Evolutionary conservation across 1,139 yeast species (phyloP).

Genomic region (Chernovozyma sophiae-reginae): DNA sequence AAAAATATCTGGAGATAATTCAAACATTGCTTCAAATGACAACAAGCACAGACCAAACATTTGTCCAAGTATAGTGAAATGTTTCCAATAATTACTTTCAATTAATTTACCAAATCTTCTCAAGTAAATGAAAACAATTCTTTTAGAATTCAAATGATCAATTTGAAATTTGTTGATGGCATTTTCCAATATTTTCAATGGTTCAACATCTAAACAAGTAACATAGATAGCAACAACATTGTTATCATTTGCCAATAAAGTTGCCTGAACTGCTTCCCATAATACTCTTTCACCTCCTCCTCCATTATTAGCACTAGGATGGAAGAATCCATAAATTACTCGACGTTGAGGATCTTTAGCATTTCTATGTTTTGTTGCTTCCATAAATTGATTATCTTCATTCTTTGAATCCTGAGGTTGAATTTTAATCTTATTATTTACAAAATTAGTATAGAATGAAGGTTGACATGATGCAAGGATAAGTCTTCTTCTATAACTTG

Average conservation of each 20-base stretch:
- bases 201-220: slow-evolving; percentile 53
- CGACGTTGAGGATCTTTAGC: slow-evolving; percentile 37
- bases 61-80: slow-evolving; percentile 81
- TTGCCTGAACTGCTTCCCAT: slow-evolving; percentile 87
- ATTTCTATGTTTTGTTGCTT: slow-evolving; percentile 31
- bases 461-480: slow-evolving; percentile 49
- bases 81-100: slow-evolving; percentile 71
- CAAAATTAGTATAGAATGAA: slow-evolving; percentile 43
- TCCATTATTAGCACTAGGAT: slow-evolving; percentile 93
- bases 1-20: slow-evolving; percentile 83
- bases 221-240: slow-evolving; percentile 77
- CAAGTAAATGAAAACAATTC: slow-evolving; percentile 72
- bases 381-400: slow-evolving; percentile 20
- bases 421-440: slow-evolving; percentile 36
- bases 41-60: slow-evolving; percentile 73
- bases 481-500: slow-evolving; percentile 51
- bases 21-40: slow-evolving; percentile 65
- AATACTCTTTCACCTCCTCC: slow-evolving; percentile 98
- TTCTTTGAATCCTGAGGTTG: slow-evolving; percentile 27
- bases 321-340: slow-evolving; percentile 77
- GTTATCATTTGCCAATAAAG: slow-evolving; percentile 47
- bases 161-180: slow-evolving; percentile 68
- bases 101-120: slow-evolving; percentile 55
- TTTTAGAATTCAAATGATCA: slow-evolving; percentile 35
- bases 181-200: slow-evolving; percentile 52